Base-by-base conservation (phyloP, 2,329 filamentous ascomycete species). In the Basipetospora sp. region DNA sequence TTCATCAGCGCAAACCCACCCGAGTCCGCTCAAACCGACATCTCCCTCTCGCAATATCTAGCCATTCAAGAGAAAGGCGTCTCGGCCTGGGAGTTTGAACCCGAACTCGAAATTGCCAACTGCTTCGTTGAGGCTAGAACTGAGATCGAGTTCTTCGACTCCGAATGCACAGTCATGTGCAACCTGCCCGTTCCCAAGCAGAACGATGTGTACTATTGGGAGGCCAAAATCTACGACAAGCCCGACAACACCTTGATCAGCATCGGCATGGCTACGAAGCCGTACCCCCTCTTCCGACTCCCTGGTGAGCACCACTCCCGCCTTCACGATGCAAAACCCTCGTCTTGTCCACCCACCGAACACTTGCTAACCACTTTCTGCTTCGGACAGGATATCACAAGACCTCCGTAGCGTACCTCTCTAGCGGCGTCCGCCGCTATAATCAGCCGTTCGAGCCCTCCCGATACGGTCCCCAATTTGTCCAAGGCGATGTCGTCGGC, bases 181-280 rank as follows among this genome's bases (percentile, higher is more conserved):
- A 98, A 98, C 51, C 61, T 98, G 29, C 90, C 90, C 1, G 85
- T 98, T 6, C 90, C 90, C 11, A 98, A 98, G 54, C 90, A 98
- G 54, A 98, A 98, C 53, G 90, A 98, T 53, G 88, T 96, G 9
- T 98, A 98, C 58, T 98, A 98, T 59, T 98, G 90, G 90, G 90
- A 98, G 58, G 83, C 87, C 40, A 98, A 98, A 65, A 80, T 98
- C 38, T 98, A 92, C 60, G 90, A 98, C 44, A 96, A 96, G 61
- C 86, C 90, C 4, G 90, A 96, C 45, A 75, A 65, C 42, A 93
- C 85, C 0, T 63, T 85, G 46, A 71, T 98, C 44, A 87, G 82
- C 53, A 86, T 98, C 48, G 90, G 90, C 47, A 82, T 98, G 67
- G 82, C 83, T 32, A 98, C 90, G 15, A 98, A 98, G 54, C 90